Evolutionary conservation across 495 filamentous ascomycete genomes (phyloP).

Genomic region (Aspergillus coremiiformis): DNA sequence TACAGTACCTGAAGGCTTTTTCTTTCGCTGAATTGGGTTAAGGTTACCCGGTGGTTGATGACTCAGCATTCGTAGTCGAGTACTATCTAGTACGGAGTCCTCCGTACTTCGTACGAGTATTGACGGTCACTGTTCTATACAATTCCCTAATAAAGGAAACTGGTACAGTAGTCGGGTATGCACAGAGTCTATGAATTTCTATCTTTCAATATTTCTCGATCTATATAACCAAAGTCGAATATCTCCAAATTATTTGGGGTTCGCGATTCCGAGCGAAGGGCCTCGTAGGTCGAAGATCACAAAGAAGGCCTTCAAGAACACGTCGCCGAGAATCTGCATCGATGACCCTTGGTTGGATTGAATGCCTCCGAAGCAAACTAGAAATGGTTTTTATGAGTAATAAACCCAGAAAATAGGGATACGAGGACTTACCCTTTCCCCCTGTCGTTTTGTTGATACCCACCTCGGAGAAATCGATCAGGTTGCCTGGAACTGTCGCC

Average conservation of each 20-base stretch:
- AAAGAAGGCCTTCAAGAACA: slow-evolving; percentile 73
- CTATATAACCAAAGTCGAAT: neutral
- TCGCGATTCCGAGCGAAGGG: slow-evolving; percentile 36
- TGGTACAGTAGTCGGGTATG: too few relatives aligned
- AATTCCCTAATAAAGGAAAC: too few relatives aligned
- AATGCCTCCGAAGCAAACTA: slow-evolving; percentile 66
- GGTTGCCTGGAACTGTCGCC: slow-evolving; percentile 56
- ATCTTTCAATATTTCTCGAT: neutral
- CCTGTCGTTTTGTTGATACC: slow-evolving; percentile 38
- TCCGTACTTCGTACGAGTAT: too few relatives aligned
- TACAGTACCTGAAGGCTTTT: too few relatives aligned
- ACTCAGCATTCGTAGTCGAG: slow-evolving; percentile 1
- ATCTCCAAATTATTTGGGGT: slow-evolving; percentile 9
- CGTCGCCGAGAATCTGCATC: slow-evolving; percentile 70
- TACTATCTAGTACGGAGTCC: too few relatives aligned
- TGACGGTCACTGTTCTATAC: too few relatives aligned
- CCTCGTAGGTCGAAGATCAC: slow-evolving; percentile 64
- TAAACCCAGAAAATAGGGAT: neutral
- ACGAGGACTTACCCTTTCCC: slow-evolving; percentile 26
- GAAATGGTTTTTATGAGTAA: neutral
- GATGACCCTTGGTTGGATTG: slow-evolving; percentile 52
- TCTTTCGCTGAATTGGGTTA: neutral
- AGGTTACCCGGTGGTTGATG: neutral
- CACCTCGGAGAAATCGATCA: slow-evolving; percentile 59
- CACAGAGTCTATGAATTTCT: too few relatives aligned